Evolutionary conservation across 192 early-diverging fungal genomes (phyloP).

Genomic region (Linnemannia hyalina): DNA sequence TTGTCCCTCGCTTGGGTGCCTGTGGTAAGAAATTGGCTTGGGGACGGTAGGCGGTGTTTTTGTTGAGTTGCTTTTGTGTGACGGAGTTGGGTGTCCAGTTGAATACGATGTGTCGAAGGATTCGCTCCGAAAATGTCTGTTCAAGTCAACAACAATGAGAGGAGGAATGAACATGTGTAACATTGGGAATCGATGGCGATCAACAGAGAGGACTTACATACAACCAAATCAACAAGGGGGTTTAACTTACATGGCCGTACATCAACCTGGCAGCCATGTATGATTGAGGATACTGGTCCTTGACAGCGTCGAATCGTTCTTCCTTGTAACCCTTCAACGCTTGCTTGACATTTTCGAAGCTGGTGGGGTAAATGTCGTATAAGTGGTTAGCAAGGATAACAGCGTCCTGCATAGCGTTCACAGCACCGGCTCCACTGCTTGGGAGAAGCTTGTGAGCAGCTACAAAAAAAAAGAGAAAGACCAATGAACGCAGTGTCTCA

Average conservation of each 20-base stretch:
- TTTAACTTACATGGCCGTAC: background rate
- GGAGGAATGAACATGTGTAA: background rate
- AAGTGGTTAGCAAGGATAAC: constrained; percentile 6
- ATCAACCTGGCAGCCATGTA: background rate
- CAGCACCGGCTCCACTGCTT: constrained; percentile 8
- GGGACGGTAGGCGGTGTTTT: constrained; percentile 5
- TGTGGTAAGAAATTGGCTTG: constrained; percentile 19
- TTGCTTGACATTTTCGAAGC: background rate
- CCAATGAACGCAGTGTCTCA: background rate
- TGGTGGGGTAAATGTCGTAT: background rate
- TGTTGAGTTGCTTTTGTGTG: background rate
- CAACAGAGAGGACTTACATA: background rate
- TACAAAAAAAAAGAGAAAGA: background rate
- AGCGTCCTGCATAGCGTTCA: constrained; percentile 17
- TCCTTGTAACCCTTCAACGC: background rate
- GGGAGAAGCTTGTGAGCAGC: constrained; percentile 6
- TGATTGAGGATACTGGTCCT: background rate
- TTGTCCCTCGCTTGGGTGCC: constrained; percentile 13
- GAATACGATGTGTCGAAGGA: constrained; percentile 19
- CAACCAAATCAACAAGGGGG: background rate
- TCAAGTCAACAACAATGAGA: too few relatives aligned
- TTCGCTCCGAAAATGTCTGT: constrained; percentile 9
- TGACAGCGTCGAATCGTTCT: background rate
- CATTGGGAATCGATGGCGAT: background rate
- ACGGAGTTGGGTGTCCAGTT: constrained; percentile 20